These are phyloP conservation scores for Mycena filopes DNA, from an alignment of 768 basidiomycete species.

Conservation along the genomic window DNA sequence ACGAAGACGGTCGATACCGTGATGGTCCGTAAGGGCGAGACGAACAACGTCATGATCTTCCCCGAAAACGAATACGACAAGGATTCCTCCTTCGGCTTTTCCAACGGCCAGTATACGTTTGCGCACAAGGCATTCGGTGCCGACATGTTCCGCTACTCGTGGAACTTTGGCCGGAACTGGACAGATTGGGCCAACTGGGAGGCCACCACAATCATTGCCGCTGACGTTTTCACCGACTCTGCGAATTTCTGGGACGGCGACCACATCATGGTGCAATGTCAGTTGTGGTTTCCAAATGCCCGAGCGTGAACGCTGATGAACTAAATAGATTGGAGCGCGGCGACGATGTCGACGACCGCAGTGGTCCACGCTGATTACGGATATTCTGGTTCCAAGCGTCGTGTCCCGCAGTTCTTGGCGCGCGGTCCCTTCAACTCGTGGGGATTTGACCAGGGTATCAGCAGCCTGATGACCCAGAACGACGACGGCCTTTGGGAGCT, in stretches of 20 bases:
- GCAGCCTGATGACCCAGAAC: slow-evolving; percentile 73
- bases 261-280: slow-evolving; percentile 92
- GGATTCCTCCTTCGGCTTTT: slow-evolving; percentile 61
- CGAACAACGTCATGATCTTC: slow-evolving; percentile 88
- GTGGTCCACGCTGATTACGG: slow-evolving; percentile 83
- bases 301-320: not conserved
- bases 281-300: slow-evolving; percentile 40
- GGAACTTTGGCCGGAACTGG: slow-evolving; percentile 90
- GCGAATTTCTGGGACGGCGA: slow-evolving; percentile 81
- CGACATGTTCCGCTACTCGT: slow-evolving; percentile 87
- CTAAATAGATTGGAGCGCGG: slow-evolving; percentile 78
- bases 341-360: slow-evolving; percentile 67
- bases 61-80: slow-evolving; percentile 83
- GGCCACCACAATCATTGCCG: slow-evolving; percentile 71
- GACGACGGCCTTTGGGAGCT: slow-evolving; percentile 82
- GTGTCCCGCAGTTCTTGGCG: slow-evolving; percentile 87
- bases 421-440: slow-evolving; percentile 92
- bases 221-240: slow-evolving; percentile 61
- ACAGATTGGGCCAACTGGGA: slow-evolving; percentile 85
- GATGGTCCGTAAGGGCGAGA: slow-evolving; percentile 80
- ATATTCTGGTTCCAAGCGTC: slow-evolving; percentile 67
- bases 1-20: slow-evolving; percentile 76
- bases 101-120: slow-evolving; percentile 76
- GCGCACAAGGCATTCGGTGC: slow-evolving; percentile 88
- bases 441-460: slow-evolving; percentile 89